A percentile compares a stretch with the other conserved stretches of the same genome.
Evolutionary conservation across 768 basidiomycete genomes (phyloP).

Genomic region (Tylopilus rubrobrunneus): DNA sequence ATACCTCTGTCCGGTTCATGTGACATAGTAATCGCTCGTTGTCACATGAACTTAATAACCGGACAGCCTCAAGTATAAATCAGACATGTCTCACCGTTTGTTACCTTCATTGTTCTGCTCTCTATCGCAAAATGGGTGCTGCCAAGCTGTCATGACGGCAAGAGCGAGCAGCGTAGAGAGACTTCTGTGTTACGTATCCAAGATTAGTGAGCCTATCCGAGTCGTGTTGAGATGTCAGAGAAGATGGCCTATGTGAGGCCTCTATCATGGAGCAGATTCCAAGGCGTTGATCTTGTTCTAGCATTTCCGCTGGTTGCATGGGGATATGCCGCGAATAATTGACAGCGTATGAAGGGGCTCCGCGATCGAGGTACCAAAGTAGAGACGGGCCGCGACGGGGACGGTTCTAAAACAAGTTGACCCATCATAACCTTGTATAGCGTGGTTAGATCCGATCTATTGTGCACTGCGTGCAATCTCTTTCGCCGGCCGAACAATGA

Average conservation of each 20-base stretch:
- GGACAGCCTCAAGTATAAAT: conserved; percentile 24
- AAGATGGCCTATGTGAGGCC: not conserved
- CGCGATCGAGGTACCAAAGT: conserved; percentile 2
- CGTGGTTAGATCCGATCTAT: conserved; percentile 18
- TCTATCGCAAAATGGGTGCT: conserved; percentile 1
- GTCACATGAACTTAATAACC: not conserved
- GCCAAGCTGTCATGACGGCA: conserved; percentile 9
- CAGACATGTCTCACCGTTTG: conserved; percentile 20
- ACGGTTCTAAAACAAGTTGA: conserved; percentile 12
- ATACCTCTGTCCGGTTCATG: conserved; percentile 18
- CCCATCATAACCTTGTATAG: not conserved
- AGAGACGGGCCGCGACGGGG: conserved; percentile 18
- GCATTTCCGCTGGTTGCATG: not conserved
- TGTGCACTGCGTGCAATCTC: conserved; percentile 1
- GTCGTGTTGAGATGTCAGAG: not conserved
- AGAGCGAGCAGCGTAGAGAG: not conserved
- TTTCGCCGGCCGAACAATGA: conserved; percentile 5
- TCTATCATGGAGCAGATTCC: not conserved
- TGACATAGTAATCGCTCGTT: not conserved
- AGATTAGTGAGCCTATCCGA: not conserved
- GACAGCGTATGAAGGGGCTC: not conserved
- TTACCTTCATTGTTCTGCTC: conserved; percentile 12
- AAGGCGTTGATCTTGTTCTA: not conserved
- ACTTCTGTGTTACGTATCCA: not conserved
- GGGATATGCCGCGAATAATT: conserved; percentile 5